Evolutionary conservation across 352 stramenopile species (phyloP).

Genomic region (Phytophthora pluvialis): DNA sequence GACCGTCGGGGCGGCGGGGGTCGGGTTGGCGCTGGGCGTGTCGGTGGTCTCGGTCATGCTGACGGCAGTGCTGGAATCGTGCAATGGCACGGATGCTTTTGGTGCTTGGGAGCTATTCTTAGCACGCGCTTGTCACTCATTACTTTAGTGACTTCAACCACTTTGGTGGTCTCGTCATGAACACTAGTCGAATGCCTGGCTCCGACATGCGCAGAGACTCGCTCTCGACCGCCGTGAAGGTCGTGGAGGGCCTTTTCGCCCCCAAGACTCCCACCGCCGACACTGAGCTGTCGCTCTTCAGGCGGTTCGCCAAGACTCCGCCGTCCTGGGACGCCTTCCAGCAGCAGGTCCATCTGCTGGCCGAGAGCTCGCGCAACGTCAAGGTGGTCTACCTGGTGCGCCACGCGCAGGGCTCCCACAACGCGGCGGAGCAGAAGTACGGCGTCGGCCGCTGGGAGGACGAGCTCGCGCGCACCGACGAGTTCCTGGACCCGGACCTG

Average conservation of each 20-base stretch:
- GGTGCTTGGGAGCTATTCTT: constrained; percentile 6
- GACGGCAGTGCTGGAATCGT: constrained; percentile 8
- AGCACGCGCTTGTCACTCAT: background rate
- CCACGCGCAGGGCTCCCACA: constrained; percentile 72
- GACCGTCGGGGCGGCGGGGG: background rate
- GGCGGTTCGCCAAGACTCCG: constrained; percentile 33
- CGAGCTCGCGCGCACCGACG: constrained; percentile 58
- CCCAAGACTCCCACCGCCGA: background rate
- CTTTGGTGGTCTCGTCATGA: constrained; percentile 1
- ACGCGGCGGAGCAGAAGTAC: constrained; percentile 55
- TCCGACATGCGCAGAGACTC: background rate
- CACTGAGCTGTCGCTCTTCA: constrained; percentile 31
- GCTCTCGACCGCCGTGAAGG: constrained; percentile 5
- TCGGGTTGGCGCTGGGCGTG: background rate
- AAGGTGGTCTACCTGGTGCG: constrained; percentile 83
- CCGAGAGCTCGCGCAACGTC: constrained; percentile 23
- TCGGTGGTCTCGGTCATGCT: constrained; percentile 24
- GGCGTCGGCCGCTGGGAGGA: constrained; percentile 62
- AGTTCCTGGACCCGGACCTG: constrained; percentile 65
- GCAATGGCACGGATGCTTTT: background rate
- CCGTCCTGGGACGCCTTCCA: constrained; percentile 32
- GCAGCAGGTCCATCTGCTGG: constrained; percentile 13
- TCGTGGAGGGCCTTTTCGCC: constrained; percentile 22
- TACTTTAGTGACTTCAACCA: constrained; percentile 8
- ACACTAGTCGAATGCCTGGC: background rate